Evolutionary conservation across 2,329 filamentous ascomycete genomes (phyloP), one percentile per base, ranked within the genome.

Genomic region (Saccharata proteae): DNA sequence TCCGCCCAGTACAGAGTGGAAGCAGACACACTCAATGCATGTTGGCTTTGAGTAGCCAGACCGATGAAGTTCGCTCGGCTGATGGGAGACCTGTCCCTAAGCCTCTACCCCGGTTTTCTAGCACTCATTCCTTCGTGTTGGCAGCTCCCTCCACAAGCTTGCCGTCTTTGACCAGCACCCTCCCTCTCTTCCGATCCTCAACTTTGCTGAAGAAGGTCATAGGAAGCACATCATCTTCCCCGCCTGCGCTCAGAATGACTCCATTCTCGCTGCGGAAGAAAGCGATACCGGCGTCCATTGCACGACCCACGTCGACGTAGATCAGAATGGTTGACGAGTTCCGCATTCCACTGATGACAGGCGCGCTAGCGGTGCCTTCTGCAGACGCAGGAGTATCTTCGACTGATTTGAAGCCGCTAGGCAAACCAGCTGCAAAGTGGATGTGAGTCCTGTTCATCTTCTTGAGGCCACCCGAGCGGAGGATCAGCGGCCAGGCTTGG

Each of bases 401-500:
- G 54, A 42, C 0, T 3, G 34, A 28, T 18, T 42, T 51, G 43
- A 65, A 63, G 0, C 58, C 59, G 4, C 46, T 45, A 4, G 80
- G 75, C 9, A 86, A 60, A 0, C 82, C 84, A 5, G 74, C 73
- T 2, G 82, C 81, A 51, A 90, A 93, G 58, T 98, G 90, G 16
- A 96, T 78, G 48, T 96, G 88, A 40, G 80, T 92, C 32, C 90
- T 61, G 0, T 64, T 66, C 90, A 96, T 96, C 36, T 68, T 69
- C 43, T 72, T 75, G 36, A 98, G 59, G 0, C 88, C 86, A 4
- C 86, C 86, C 0, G 70, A 65, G n/a, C 66, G 64, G 8, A 85
- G 55, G 38, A 98, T 96, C 8, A 65, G 48, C 1, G 69, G 61
- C 79, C 85, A 94, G 13, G 80, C 79, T 10, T 71, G 70, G 44